Base-by-base conservation (phyloP, 1,139 yeast genomes). In the Hemisphaericaspora xylanilytica region DNA sequence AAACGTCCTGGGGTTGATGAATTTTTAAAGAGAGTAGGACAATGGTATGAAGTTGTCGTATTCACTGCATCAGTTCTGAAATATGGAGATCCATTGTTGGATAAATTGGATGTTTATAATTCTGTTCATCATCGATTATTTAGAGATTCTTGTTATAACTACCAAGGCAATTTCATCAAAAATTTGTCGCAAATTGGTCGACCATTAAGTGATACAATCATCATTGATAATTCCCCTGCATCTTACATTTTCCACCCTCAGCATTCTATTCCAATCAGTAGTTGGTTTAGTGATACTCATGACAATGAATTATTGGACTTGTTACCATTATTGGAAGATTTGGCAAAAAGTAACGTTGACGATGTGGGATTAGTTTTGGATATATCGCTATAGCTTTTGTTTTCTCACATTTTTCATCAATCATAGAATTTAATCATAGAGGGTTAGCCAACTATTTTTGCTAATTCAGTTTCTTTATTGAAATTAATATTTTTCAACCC, bases 1-100 rank as follows among this genome's bases (percentile, higher is more conserved):
- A 92, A 94, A 58, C 78, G 99, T 53, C 99, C 99, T 1, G 98
- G 98, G 1, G 98, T 94, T 36, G 98, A 92, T 61, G 95, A 87
- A 57, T 92, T 94, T 56, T 73, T 92, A 70, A 71, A 68, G 49
- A 75, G 78, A 47, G 96, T 92, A 35, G 96, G 97, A 18, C 75
- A 87, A 58, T 63, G 90, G 56, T 92, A 74, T 58, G 99, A 92
- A 63, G 95, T 92, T 44, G 98, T 94, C 27, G 96, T 92, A 4
- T 92, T 92, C 59, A 92, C 99, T 0, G 98, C 98, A 3, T 84
- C 95, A 28, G 97, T 92, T 13, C 78, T 92, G 52, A 81, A 95
- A 57, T 92, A 92, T 57, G 98, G 98, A 32, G 96, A 92, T 59
- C 98, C 99, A 6, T 70, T 92, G 46, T 73, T 92, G 47, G 95